Conservation (phyloP, 768 basidiomycete genomes). For the Tricholoma sp. region DNA sequence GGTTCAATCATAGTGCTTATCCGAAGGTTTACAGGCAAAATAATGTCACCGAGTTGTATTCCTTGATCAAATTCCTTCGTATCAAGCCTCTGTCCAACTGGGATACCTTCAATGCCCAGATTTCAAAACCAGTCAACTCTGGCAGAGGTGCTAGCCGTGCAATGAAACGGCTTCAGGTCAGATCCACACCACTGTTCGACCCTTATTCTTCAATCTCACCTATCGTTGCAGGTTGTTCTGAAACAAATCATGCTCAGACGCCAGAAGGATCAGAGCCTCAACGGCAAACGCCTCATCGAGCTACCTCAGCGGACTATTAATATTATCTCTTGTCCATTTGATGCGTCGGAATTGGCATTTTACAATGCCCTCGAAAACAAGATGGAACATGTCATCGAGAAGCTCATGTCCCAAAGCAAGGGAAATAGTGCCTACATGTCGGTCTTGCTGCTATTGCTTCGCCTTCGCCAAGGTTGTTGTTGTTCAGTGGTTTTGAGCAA, state of each 20-base stretch:
- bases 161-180: slow-evolving; percentile 80
- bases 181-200: slow-evolving; percentile 4
- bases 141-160: slow-evolving; percentile 57
- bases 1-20: slow-evolving; percentile 28
- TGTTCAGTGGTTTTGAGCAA: background rate
- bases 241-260: slow-evolving; percentile 88
- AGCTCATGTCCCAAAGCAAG: slow-evolving; percentile 49
- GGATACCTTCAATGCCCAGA: slow-evolving; percentile 72
- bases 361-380: slow-evolving; percentile 68
- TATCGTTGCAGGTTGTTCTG: slow-evolving; percentile 56
- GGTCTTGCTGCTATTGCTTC: slow-evolving; percentile 66
- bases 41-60: slow-evolving; percentile 83
- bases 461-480: slow-evolving; percentile 80
- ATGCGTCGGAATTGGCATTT: slow-evolving; percentile 70
- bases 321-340: slow-evolving; percentile 74
- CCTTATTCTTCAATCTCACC: background rate
- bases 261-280: slow-evolving; percentile 63
- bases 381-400: slow-evolving; percentile 63
- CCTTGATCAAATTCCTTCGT: slow-evolving; percentile 84
- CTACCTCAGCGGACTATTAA: slow-evolving; percentile 73
- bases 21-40: slow-evolving; percentile 59
- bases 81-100: slow-evolving; percentile 78
- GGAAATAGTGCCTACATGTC: slow-evolving; percentile 63
- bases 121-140: slow-evolving; percentile 73
- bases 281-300: slow-evolving; percentile 79